Evolutionary conservation across 257 asterid species (phyloP), one percentile per base, ranked within the genome.

Genomic region (Solanum appendiculatum): DNA sequence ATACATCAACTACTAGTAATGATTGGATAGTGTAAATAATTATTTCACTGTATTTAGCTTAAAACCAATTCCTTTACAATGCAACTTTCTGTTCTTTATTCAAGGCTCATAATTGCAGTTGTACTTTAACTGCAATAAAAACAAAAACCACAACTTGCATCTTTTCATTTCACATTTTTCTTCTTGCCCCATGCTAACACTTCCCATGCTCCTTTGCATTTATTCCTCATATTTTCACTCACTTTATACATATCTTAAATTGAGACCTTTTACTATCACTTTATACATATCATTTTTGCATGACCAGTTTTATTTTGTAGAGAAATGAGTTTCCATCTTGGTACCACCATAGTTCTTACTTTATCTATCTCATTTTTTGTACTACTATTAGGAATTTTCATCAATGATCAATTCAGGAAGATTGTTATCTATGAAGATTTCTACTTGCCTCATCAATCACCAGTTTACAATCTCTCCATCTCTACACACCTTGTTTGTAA

Each of bases 361-460:
- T 7, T 96, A 23, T 91, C 93, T 6, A 25, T 92, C 63, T 63
- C 95, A 23, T 89, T 94, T 29, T 88, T 92, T 10, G 88, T 94
- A 36, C 72, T 93, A 9, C 73, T 91, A 68, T 69, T 96, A 36
- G 94, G 91, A 37, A 87, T 88, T 88, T 90, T 92, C 93, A 91
- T 94, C 87, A 92, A 92, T 66, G 92, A 94, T 66, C 93, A 90
- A 51, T 88, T 93, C 88, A 91, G 88, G 40, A 90, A 89, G 51
- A 91, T 89, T 88, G 87, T 91, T 21, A 31, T 92, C 27, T 90
- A 91, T 58, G 98, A 95, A 70, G 95, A 94, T 68, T 86, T 94
- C 23, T 87, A 93, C 86, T 84, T 88, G 56, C 91, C 96, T 40
- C 82, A 25, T 54, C 87, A 90, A 33, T 78, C 93, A 83, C 94